These are phyloP conservation scores for Diplotaxis tenuifolia DNA, from an alignment of 345 rosid species.

Conservation along the genomic window DNA sequence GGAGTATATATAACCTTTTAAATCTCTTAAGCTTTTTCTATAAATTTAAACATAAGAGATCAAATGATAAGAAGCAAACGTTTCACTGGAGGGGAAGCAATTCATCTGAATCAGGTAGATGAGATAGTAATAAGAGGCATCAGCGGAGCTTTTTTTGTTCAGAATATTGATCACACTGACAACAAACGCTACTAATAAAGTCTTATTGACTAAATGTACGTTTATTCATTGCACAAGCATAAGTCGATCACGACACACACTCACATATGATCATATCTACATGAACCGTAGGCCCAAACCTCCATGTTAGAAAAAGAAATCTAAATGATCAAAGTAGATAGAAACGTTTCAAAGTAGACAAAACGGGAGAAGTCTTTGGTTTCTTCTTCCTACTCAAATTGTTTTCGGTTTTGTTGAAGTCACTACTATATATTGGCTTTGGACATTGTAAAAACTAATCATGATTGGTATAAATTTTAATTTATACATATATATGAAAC, in stretches of 20 bases:
- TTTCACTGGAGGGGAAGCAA: neutral
- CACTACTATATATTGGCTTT: slow-evolving; percentile 12
- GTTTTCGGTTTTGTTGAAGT: slow-evolving; percentile 27
- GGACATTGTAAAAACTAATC: neutral
- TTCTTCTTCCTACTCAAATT: slow-evolving; percentile 24
- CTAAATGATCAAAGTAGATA: slow-evolving; percentile 3
- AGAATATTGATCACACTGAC: neutral
- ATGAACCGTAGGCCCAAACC: neutral
- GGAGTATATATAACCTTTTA: neutral
- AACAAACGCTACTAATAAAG: neutral
- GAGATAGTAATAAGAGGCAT: neutral
- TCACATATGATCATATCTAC: neutral
- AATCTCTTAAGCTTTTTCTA: neutral
- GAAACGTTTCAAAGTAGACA: neutral
- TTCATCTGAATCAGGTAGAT: neutral
- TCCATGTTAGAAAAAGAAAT: neutral
- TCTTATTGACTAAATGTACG: neutral
- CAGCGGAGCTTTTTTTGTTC: neutral
- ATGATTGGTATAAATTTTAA: neutral
- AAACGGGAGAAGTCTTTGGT: slow-evolving; percentile 21
- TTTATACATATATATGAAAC: neutral
- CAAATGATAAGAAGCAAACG: neutral
- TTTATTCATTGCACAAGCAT: neutral
- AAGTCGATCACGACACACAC: neutral
- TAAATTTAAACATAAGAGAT: neutral